phyloP scores from a whole-genome alignment of 768 basidiomycete genomes.

The Kwoniella shandongensis region DNA sequence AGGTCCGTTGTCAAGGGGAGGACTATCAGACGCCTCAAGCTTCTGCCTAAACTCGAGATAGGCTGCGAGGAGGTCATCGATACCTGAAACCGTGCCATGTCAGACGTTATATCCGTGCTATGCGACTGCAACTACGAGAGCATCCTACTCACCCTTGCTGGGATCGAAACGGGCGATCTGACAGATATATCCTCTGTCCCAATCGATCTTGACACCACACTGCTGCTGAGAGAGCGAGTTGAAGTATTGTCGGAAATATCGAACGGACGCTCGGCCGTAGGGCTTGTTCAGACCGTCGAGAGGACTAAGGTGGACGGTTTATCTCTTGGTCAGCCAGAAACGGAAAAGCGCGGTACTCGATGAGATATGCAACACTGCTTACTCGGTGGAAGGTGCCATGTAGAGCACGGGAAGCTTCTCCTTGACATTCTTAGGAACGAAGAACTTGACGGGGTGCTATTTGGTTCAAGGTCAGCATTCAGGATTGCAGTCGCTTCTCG shows the following conservation, averaged over 20 bases:
- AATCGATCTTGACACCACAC: slow-evolving; percentile 51
- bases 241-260: slow-evolving; percentile 49
- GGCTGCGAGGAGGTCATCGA: slow-evolving; percentile 61
- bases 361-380: slow-evolving; percentile 1
- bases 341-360: no score
- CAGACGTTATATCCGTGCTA: no score
- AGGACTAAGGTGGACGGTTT: no score
- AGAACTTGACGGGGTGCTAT: slow-evolving; percentile 84
- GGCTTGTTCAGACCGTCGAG: slow-evolving; percentile 95
- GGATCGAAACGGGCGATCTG: slow-evolving; percentile 97
- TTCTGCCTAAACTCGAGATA: slow-evolving; percentile 78
- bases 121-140: no score
- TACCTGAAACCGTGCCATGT: slow-evolving; percentile 27
- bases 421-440: slow-evolving; percentile 83
- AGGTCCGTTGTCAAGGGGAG: slow-evolving; percentile 38
- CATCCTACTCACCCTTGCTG: slow-evolving; percentile 77
- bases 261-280: slow-evolving; percentile 54
- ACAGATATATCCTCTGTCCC: slow-evolving; percentile 73
- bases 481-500: background rate
- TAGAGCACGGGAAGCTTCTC: slow-evolving; percentile 53
- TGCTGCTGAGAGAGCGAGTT: slow-evolving; percentile 45
- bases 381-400: slow-evolving; percentile 45
- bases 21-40: slow-evolving; percentile 52
- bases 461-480: background rate
- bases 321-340: slow-evolving; percentile 56